Evolutionary conservation across 208 protist genomes (phyloP).

Genomic region (Leptomonas pyrrhocoris): DNA sequence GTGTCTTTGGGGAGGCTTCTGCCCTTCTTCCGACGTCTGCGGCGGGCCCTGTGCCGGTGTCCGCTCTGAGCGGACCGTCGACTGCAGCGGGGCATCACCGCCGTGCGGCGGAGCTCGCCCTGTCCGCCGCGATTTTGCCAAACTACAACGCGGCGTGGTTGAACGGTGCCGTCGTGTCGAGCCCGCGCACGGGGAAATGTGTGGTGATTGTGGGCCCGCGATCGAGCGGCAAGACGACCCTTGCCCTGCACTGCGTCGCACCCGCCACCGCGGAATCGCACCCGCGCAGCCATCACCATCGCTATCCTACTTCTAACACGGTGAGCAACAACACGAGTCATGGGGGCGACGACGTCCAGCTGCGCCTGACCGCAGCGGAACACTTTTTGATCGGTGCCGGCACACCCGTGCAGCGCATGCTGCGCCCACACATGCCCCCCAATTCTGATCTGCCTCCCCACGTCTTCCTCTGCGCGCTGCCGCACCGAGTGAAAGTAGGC

Average conservation of each 20-base stretch:
- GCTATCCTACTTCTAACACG: no score
- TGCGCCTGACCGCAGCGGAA: slow-evolving; percentile 58
- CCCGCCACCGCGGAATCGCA: slow-evolving; percentile 1
- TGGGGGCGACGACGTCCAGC: slow-evolving; percentile 1
- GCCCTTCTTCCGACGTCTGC: slow-evolving; percentile 9
- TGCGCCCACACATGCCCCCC: slow-evolving; percentile 10
- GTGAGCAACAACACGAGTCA: neutral
- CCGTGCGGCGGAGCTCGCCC: slow-evolving; percentile 43
- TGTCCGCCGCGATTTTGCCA: slow-evolving; percentile 43
- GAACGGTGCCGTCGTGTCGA: slow-evolving; percentile 57
- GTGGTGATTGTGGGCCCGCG: slow-evolving; percentile 61
- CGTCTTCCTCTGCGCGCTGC: slow-evolving; percentile 34
- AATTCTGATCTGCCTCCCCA: neutral
- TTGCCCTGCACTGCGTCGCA: slow-evolving; percentile 73
- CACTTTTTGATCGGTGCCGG: slow-evolving; percentile 52
- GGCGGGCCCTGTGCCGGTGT: neutral
- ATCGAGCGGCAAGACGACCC: slow-evolving; percentile 73
- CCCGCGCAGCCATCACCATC: no score
- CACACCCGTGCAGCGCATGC: slow-evolving; percentile 22
- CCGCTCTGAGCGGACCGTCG: neutral
- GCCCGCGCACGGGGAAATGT: slow-evolving; percentile 35
- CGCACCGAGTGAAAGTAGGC: slow-evolving; percentile 47
- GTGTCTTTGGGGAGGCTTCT: slow-evolving; percentile 58
- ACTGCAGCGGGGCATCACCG: slow-evolving; percentile 27
- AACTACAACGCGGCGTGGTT: slow-evolving; percentile 58